These are phyloP conservation scores for Amanita rimosa DNA, from an alignment of 768 basidiomycete species.

Conservation along the genomic window DNA sequence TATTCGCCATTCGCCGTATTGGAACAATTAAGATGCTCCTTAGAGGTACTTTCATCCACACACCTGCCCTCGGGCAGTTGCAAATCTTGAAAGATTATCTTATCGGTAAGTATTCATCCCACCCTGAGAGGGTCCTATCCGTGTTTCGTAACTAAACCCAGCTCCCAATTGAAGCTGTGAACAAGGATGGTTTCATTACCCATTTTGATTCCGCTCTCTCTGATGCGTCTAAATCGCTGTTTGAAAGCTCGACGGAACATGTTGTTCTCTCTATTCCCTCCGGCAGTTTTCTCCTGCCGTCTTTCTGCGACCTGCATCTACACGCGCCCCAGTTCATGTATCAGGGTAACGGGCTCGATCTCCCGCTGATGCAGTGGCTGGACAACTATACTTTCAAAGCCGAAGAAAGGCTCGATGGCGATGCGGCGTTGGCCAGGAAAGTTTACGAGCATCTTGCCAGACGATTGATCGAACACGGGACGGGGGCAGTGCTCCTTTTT, in stretches of 20 bases:
- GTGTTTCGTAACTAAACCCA: background rate
- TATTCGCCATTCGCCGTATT: too few species aligned
- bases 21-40: too few species aligned
- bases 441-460: constrained; percentile 61
- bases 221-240: constrained; percentile 20
- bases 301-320: constrained; percentile 75
- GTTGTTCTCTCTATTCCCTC: constrained; percentile 25
- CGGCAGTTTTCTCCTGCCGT: constrained; percentile 65
- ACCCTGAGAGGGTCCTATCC: too few species aligned
- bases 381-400: constrained; percentile 74
- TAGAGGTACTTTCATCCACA: constrained; percentile 47
- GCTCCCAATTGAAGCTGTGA: constrained; percentile 16
- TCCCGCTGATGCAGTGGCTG: constrained; percentile 80
- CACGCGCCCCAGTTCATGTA: constrained; percentile 89
- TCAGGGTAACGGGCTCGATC: constrained; percentile 77
- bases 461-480: constrained; percentile 64
- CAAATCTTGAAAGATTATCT: constrained; percentile 46
- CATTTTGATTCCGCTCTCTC: constrained; percentile 31
- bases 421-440: constrained; percentile 43
- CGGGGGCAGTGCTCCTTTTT: constrained; percentile 67
- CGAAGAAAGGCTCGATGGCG: constrained; percentile 61
- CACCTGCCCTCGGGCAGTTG: constrained; percentile 38
- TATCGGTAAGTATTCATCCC: constrained; percentile 25
- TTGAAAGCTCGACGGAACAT: constrained; percentile 7
- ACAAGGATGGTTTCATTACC: constrained; percentile 36